Evolutionary conservation across 305 asterid genomes (phyloP), one percentile per base, ranked within the genome.

Genomic region (Plantago coronopus): DNA sequence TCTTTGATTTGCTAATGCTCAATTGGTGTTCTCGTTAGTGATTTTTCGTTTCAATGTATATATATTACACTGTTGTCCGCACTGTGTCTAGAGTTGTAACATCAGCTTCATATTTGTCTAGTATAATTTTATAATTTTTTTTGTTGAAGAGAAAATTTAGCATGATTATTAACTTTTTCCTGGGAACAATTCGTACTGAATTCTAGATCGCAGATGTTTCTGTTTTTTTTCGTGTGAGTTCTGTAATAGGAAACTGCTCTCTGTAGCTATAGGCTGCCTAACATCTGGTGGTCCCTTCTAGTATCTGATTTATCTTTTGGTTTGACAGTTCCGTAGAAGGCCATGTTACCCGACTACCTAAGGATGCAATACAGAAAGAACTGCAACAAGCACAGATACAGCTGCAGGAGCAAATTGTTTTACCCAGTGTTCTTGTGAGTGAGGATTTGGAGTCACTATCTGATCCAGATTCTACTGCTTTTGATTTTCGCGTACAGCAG

Each of bases 341-440:
- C 62, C 72, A 81, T 48, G 64, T 72, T 61, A 85, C 95, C 70
- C 82, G 84, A 83, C 95, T 89, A 76, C 78, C 96, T 54, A 94
- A 81, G 75, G 79, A 61, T 69, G 89, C 83, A 80, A 78, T 89
- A 71, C 81, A 75, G 83, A 84, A 81, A 72, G 93, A 85, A 70
- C 79, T 89, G 78, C 89, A 78, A 71, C 76, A 73, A 53, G 95
- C 95, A 51, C 87, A 85, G 69, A 94, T 83, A 75, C 74, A 76
- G 73, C 70, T 85, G 59, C 74, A 73, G 72, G 89, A 94, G 77
- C 96, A 85, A 76, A 73, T 77, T 50, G 68, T 78, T 63, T 75
- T 94, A 62, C 83, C 93, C 20, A 81, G 67, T 69, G 76, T 85
- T 53, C 34, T 87, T 74, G 70, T 57, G 63, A 78, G 72, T 77